A percentile compares a stretch with the other conserved stretches of the same genome.
phyloP scores from a whole-genome alignment of 768 basidiomycete species.

The Phlebiopsis gigantea region DNA sequence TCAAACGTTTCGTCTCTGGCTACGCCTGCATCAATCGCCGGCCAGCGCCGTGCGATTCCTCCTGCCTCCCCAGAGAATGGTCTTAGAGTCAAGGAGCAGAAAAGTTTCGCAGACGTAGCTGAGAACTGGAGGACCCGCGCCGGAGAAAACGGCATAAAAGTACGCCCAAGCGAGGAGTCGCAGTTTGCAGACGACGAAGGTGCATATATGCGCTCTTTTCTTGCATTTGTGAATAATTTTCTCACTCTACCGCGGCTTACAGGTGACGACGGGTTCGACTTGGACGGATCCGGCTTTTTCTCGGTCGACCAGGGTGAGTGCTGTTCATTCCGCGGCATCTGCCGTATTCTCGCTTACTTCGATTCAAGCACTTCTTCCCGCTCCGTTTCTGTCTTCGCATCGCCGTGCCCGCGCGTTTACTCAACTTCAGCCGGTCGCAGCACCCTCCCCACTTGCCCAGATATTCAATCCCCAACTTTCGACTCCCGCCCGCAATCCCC shows the following conservation, averaged over 20 bases:
- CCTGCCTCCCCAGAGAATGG: conserved; percentile 41
- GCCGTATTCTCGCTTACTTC: conserved; percentile 15
- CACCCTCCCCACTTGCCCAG: conserved; percentile 24
- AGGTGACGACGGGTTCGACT: conserved; percentile 51
- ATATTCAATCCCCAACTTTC: conserved; percentile 23
- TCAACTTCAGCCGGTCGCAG: conserved; percentile 46
- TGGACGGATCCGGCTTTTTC: conserved; percentile 41
- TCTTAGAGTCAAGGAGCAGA: conserved; percentile 30
- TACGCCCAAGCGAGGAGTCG: conserved; percentile 37
- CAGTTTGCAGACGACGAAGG: conserved; percentile 45
- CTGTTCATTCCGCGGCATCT: not conserved
- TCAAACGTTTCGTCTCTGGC: conserved; percentile 48
- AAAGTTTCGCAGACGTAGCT: conserved; percentile 53
- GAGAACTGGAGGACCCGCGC: conserved; percentile 71
- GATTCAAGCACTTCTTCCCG: conserved; percentile 46
- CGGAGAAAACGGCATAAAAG: conserved; percentile 67
- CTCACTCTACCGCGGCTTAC: not conserved
- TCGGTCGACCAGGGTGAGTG: conserved; percentile 23
- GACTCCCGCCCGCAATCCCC: conserved; percentile 22
- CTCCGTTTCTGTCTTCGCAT: conserved; percentile 51
- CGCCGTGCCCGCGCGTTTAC: conserved; percentile 49
- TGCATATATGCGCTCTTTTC: conserved; percentile 22
- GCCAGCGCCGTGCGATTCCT: conserved; percentile 35
- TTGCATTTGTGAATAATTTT: not conserved
- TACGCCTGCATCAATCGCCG: conserved; percentile 48